A percentile compares a stretch with the other conserved stretches of the same genome.
Evolutionary conservation across 768 basidiomycete species (phyloP).

Genomic region (Trametes cubensis): DNA sequence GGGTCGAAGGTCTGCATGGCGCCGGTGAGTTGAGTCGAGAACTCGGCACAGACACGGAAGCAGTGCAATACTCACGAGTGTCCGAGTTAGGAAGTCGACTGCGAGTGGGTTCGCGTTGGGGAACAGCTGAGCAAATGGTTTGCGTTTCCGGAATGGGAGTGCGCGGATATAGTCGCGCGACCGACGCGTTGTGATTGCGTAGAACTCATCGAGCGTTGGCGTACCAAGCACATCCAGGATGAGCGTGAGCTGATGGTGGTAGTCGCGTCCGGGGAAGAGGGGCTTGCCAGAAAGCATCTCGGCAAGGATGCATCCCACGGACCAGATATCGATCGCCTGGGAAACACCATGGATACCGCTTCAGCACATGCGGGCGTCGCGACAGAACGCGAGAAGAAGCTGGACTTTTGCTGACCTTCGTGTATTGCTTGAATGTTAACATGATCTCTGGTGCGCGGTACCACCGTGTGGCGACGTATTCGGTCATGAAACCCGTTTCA

Average conservation of each 20-base stretch:
- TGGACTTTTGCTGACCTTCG: constrained; percentile 56
- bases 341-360: constrained; percentile 10
- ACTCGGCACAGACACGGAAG: background rate
- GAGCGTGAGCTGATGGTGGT: constrained; percentile 93
- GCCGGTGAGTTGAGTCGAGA: background rate
- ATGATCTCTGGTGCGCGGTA: constrained; percentile 99
- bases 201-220: constrained; percentile 96
- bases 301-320: constrained; percentile 85
- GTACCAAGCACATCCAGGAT: constrained; percentile 98
- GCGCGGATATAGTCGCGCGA: constrained; percentile 96
- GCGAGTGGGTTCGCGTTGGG: constrained; percentile 87
- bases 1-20: constrained; percentile 86
- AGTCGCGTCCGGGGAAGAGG: constrained; percentile 94
- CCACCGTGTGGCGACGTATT: constrained; percentile 98
- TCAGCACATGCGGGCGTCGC: background rate
- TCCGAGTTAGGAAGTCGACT: constrained; percentile 78
- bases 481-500: constrained; percentile 77
- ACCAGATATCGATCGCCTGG: constrained; percentile 87
- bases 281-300: constrained; percentile 99
- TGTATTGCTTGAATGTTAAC: constrained; percentile 99
- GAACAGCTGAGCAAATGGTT: constrained; percentile 82
- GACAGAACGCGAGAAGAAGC: background rate
- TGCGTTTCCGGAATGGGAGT: constrained; percentile 88
- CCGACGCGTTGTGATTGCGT: constrained; percentile 89
- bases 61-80: constrained; percentile 52